Percentiles rank a stretch among this genome's conserved stretches.
phyloP scores from a whole-genome alignment of 2,329 filamentous ascomycete species.

The Hymenoscyphus repandus region DNA sequence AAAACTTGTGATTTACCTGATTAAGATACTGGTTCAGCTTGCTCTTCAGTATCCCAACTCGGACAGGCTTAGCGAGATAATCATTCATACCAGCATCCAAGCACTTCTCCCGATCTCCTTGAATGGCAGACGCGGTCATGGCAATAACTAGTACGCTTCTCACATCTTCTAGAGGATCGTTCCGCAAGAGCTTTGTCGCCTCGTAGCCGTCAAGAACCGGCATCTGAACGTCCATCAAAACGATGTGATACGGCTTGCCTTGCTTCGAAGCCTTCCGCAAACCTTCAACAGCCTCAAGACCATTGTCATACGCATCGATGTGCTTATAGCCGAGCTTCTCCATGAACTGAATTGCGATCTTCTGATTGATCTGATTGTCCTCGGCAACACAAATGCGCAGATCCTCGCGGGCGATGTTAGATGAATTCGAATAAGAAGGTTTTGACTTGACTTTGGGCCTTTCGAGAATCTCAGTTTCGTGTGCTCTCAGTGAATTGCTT shows the following conservation, averaged over 20 bases:
- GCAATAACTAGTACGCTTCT: slow-evolving; percentile 87
- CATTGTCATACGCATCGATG: slow-evolving; percentile 87
- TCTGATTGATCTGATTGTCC: slow-evolving; percentile 91
- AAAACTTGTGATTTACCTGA: slow-evolving; percentile 20
- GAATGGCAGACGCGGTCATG: slow-evolving; percentile 94
- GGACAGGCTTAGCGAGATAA: slow-evolving; percentile 92
- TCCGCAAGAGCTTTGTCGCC: slow-evolving; percentile 76
- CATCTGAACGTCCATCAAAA: slow-evolving; percentile 97
- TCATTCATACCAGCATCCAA: slow-evolving; percentile 97
- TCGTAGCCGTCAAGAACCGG: slow-evolving; percentile 89
- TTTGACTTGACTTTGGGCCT: slow-evolving; percentile 21
- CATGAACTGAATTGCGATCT: slow-evolving; percentile 88
- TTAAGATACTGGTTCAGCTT: slow-evolving; percentile 68
- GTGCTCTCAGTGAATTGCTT: slow-evolving; percentile 36
- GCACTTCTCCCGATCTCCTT: slow-evolving; percentile 91
- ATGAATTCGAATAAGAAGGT: slow-evolving; percentile 58
- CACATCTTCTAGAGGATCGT: slow-evolving; percentile 70
- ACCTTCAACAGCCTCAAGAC: slow-evolving; percentile 80
- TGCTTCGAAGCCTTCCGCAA: slow-evolving; percentile 69
- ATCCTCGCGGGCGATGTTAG: slow-evolving; percentile 67
- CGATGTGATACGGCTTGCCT: slow-evolving; percentile 76
- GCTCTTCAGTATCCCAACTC: slow-evolving; percentile 77
- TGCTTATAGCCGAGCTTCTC: slow-evolving; percentile 74
- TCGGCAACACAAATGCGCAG: slow-evolving; percentile 90
- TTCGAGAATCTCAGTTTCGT: slow-evolving; percentile 36